Base-by-base conservation (phyloP, 345 rosid species). In the Eucalyptus guilfoylei region DNA sequence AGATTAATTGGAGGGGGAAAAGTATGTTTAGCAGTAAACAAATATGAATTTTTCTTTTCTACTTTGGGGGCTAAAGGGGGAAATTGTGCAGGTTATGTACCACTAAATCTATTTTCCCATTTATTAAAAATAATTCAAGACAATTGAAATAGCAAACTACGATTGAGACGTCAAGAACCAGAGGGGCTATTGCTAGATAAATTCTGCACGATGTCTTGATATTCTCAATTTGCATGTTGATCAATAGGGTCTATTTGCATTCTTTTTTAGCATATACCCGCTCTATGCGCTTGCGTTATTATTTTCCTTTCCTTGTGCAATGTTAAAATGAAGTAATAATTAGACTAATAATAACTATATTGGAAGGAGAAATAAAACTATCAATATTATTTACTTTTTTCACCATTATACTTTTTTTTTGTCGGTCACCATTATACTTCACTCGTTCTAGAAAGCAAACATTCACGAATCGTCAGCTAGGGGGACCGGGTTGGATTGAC, bases 141-240 rank as follows among this genome's bases (percentile, higher is more conserved):
- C 17, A 30, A 30, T 30, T 30, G 69, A 62, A 12, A 62, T 28
- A 30, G 5, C 2, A 28, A 62, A 62, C 32, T 62, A 3, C 7
- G 2, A 62, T 62, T 12, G 34, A 62, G 14, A 62, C 32, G 69
- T 62, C 69, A 12, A 62, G 69, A 62, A 28, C 16, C 16, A 62
- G 32, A 62, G 34, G 69, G 16, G 4, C 32, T 11, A 62, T 30
- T 11, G 69, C 34, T 62, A 62, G n/a, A 62, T 13, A 30, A 62
- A 13, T 62, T 6, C 32, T 30, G 15, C 34, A 62, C 9, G 0
- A 30, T 62, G 0, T 1, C 1, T 30, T 6, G 34, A 30, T 62
- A 62, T 62, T 62, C 32, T 62, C 69, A 62, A 62, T 62, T 62
- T 30, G 16, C 34, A 13, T 62, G 14, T 62, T 62, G 69, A 62